A percentile compares a stretch with the other conserved stretches of the same genome.
phyloP scores from a whole-genome alignment of 768 basidiomycete species.

The Suillus subalutaceus region DNA sequence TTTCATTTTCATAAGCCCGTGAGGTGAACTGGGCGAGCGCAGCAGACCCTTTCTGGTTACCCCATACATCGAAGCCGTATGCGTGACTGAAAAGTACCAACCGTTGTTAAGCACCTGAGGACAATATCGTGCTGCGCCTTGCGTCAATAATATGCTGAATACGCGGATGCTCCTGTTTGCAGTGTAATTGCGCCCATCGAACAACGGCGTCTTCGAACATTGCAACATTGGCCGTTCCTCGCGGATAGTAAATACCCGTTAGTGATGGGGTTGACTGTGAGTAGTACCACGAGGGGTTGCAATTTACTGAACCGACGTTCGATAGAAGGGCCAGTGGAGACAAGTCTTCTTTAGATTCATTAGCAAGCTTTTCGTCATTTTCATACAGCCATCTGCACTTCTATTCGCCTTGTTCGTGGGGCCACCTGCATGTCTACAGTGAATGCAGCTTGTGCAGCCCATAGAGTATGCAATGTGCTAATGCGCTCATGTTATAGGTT shows the following conservation, averaged over 20 bases:
- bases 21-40: not conserved
- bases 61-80: not conserved
- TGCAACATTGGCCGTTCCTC: not conserved
- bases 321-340: not conserved
- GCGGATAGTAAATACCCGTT: not conserved
- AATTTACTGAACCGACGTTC: not conserved
- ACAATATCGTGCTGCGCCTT: not conserved
- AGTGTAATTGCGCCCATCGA: not conserved
- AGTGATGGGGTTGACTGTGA: not conserved
- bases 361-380: not conserved
- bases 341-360: not conserved
- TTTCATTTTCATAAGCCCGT: constrained; percentile 5
- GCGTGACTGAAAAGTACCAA: not conserved
- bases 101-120: not conserved
- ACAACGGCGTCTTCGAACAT: constrained; percentile 3
- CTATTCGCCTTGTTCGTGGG: not conserved
- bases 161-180: not conserved
- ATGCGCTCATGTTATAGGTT: not conserved
- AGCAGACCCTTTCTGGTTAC: not conserved
- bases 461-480: not conserved
- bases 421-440: too few relatives aligned
- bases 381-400: not conserved
- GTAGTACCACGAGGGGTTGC: not conserved
- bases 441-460: not conserved
- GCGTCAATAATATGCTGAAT: not conserved